Evolutionary conservation across 495 filamentous ascomycete species (phyloP).

Genomic region (Penicillium riverlandense): DNA sequence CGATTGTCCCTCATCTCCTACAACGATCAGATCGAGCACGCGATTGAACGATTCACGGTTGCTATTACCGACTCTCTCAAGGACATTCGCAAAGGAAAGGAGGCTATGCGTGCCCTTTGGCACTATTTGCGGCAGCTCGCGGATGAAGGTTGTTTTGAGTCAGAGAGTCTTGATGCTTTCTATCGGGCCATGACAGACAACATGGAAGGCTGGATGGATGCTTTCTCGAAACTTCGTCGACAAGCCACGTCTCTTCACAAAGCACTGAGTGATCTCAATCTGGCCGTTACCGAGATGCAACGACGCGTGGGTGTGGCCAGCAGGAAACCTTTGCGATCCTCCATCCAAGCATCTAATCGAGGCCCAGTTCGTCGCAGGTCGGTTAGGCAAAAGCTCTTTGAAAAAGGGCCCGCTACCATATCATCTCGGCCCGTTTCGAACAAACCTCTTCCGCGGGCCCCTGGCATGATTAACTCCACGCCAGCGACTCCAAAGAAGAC

Average conservation of each 20-base stretch:
- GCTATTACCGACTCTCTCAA: constrained; percentile 68
- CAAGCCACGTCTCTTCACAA: constrained; percentile 55
- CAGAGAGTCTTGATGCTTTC: constrained; percentile 49
- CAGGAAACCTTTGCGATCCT: constrained; percentile 38
- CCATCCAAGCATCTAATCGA: constrained; percentile 7
- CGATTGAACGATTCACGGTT: constrained; percentile 66
- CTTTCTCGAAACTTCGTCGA: constrained; percentile 60
- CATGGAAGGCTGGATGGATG: constrained; percentile 75
- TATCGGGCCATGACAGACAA: constrained; percentile 78
- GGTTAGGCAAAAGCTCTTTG: constrained; percentile 17
- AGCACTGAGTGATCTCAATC: constrained; percentile 54
- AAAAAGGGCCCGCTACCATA: constrained; percentile 4
- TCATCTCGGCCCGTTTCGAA: constrained; percentile 4
- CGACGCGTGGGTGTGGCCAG: constrained; percentile 66
- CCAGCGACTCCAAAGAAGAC: constrained; percentile 3
- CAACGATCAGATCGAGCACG: constrained; percentile 87
- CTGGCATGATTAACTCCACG: neutral
- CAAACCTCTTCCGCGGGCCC: constrained; percentile 33
- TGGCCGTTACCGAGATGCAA: constrained; percentile 71
- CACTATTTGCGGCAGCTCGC: constrained; percentile 61
- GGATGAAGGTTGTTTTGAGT: constrained; percentile 42
- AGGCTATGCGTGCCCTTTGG: constrained; percentile 68
- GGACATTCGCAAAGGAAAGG: constrained; percentile 72
- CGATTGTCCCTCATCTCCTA: constrained; percentile 73
- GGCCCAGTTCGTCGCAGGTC: constrained; percentile 10